Evolutionary conservation across 345 rosid genomes (phyloP).

Genomic region (Xanthoceras sorbifolium): DNA sequence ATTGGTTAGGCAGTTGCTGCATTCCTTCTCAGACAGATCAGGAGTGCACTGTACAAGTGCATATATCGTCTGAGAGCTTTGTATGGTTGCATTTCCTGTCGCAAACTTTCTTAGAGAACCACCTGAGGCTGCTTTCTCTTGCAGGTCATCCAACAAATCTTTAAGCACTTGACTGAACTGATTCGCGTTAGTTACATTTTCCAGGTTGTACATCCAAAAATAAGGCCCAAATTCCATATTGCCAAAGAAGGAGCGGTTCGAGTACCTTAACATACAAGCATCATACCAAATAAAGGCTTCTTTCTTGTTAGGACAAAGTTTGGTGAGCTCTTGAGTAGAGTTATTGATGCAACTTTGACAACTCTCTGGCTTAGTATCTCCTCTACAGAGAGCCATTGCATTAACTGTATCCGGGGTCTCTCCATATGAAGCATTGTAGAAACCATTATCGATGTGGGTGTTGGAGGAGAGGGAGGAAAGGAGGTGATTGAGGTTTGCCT

Average conservation of each 20-base stretch:
- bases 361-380: conserved; percentile 36
- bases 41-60: conserved; percentile 47
- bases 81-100: background rate
- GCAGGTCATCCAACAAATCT: conserved; percentile 17
- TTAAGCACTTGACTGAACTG: conserved; percentile 13
- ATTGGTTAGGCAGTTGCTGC: conserved; percentile 20
- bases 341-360: conserved; percentile 38
- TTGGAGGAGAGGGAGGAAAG: conserved; percentile 33
- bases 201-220: background rate
- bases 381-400: conserved; percentile 41
- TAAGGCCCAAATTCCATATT: conserved; percentile 20
- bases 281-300: conserved; percentile 43
- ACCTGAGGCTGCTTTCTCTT: conserved; percentile 22
- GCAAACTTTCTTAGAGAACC: conserved; percentile 32
- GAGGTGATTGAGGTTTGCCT: conserved; percentile 34
- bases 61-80: conserved; percentile 14
- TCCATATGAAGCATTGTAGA: conserved; percentile 32
- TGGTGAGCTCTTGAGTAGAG: conserved; percentile 23
- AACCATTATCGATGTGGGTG: conserved; percentile 22
- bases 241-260: conserved; percentile 30
- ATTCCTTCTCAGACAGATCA: conserved; percentile 27
- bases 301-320: conserved; percentile 25
- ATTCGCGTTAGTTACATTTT: background rate
- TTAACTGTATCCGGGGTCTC: conserved; percentile 30
- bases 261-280: conserved; percentile 43